A percentile compares a stretch with the other conserved stretches of the same genome.
Evolutionary conservation across 2,329 filamentous ascomycete species (phyloP).

Genomic region (Colletotrichum brevisporum): DNA sequence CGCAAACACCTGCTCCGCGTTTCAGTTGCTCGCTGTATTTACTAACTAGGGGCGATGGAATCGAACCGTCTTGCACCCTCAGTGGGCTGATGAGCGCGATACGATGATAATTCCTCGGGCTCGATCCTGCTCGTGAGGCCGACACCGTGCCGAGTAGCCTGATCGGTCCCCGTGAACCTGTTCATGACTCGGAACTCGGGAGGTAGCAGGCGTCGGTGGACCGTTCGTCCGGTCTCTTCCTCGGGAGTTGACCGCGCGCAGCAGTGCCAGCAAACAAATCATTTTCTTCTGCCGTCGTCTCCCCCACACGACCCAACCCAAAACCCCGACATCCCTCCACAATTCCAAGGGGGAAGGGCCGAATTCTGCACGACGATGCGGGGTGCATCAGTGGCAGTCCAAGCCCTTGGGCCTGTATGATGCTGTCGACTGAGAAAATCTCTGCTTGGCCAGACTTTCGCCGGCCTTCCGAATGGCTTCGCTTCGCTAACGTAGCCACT

Average conservation of each 20-base stretch:
- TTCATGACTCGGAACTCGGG: constrained; percentile 28
- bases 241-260: constrained; percentile 34
- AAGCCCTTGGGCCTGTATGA: constrained; percentile 24
- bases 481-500: constrained; percentile 31
- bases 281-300: constrained; percentile 6
- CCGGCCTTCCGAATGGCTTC: constrained; percentile 11
- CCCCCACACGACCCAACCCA: constrained; percentile 34
- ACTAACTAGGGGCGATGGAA: neutral
- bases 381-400: constrained; percentile 16
- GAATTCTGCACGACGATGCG: constrained; percentile 33
- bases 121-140: neutral
- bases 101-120: neutral
- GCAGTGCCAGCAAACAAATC: neutral
- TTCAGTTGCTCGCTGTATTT: no score
- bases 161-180: neutral
- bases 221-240: constrained; percentile 17
- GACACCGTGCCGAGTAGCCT: neutral
- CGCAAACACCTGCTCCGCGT: no score
- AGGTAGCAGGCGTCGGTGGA: neutral
- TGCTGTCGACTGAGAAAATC: neutral
- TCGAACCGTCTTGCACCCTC: neutral
- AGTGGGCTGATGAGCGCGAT: neutral
- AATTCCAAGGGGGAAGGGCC: constrained; percentile 30
- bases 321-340: constrained; percentile 28
- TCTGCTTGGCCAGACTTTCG: constrained; percentile 1